Evolutionary conservation across 257 asterid genomes (phyloP).

Genomic region (Solanum tarijense): DNA sequence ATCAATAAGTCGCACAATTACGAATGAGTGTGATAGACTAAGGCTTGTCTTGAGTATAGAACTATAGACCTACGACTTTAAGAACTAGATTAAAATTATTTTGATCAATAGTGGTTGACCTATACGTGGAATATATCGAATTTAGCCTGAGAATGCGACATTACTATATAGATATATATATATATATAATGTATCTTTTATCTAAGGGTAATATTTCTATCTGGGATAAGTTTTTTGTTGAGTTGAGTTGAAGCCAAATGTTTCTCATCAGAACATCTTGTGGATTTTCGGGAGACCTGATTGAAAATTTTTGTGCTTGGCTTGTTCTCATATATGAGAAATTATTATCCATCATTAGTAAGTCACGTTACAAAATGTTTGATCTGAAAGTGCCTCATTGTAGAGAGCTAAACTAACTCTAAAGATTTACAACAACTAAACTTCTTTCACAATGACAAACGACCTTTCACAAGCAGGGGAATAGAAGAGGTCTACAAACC

Average conservation of each 20-base stretch:
- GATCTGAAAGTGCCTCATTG: background rate
- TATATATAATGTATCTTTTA: background rate
- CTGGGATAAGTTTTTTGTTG: background rate
- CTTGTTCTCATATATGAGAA: conserved; percentile 75
- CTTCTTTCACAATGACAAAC: conserved; percentile 62
- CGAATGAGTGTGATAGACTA: no score
- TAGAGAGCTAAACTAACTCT: conserved; percentile 9
- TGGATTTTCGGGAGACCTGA: conserved; percentile 63
- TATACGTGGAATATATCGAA: no score
- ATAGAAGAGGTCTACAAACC: conserved; percentile 42
- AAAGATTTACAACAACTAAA: conserved; percentile 34
- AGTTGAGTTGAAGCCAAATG: background rate
- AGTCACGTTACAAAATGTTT: conserved; percentile 3
- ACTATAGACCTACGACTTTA: no score
- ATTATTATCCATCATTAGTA: conserved; percentile 79
- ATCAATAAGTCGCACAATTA: no score
- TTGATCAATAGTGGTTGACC: no score
- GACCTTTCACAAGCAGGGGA: conserved; percentile 50
- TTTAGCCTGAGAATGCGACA: background rate
- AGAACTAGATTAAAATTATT: no score
- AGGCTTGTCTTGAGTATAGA: no score
- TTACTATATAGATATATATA: no score
- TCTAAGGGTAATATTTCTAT: background rate
- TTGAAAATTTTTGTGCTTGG: conserved; percentile 68
- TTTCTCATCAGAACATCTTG: conserved; percentile 5